Percentiles rank a stretch among this genome's conserved stretches.
Conservation (phyloP, 2,329 filamentous ascomycete genomes). For the Tolypocladium tundrense region DNA sequence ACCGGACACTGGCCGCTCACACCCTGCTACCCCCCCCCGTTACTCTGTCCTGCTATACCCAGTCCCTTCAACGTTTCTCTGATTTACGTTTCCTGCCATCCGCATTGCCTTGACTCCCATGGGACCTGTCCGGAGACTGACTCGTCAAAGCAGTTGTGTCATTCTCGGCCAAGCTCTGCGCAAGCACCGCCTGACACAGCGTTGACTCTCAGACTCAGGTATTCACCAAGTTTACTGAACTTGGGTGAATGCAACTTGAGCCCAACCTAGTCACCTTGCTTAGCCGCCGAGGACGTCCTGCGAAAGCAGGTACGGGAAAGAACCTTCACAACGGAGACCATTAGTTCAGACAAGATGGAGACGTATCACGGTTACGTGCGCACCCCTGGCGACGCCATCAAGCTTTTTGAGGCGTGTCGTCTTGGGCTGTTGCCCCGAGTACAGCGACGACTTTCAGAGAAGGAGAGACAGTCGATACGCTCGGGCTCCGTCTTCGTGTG, state of each 20-base stretch:
- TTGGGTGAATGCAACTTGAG: not conserved
- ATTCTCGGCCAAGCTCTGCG: not conserved
- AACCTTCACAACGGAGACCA: slow-evolving; percentile 10
- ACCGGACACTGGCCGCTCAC: slow-evolving; percentile 3
- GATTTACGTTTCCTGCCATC: no score
- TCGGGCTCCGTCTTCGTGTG: slow-evolving; percentile 99
- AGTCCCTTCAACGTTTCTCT: not conserved
- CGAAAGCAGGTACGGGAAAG: slow-evolving; percentile 8
- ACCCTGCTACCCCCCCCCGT: not conserved
- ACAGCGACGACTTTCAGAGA: slow-evolving; percentile 86
- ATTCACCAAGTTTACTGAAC: not conserved
- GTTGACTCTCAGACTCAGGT: not conserved
- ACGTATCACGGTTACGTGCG: slow-evolving; percentile 93
- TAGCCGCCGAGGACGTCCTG: slow-evolving; percentile 5
- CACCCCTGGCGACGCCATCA: slow-evolving; percentile 93
- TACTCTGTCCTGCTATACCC: not conserved
- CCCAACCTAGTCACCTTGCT: not conserved
- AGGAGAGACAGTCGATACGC: slow-evolving; percentile 90
- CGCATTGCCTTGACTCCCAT: not conserved
- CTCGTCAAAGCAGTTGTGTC: not conserved
- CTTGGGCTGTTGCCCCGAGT: slow-evolving; percentile 83
- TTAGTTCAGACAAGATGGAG: slow-evolving; percentile 57
- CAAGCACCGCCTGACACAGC: not conserved
- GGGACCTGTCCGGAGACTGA: not conserved
- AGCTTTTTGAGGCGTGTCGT: slow-evolving; percentile 94